A percentile compares a stretch with the other conserved stretches of the same genome.
phyloP scores from a whole-genome alignment of 805 yeast species.

The Helenozyma baotianmanensis region DNA sequence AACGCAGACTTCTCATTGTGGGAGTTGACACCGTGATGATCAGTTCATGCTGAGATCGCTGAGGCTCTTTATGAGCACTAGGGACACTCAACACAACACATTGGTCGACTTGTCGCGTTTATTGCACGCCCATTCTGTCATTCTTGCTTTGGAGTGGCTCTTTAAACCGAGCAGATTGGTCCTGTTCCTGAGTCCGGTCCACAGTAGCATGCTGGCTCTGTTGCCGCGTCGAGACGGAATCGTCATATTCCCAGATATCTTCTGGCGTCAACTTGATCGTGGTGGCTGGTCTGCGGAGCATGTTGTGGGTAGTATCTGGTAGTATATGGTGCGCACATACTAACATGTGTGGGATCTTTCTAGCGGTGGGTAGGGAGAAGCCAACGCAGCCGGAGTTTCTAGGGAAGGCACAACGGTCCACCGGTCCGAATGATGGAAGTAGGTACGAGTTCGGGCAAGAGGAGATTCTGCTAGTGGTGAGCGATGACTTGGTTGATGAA shows the following conservation, averaged over 20 bases:
- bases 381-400: background rate
- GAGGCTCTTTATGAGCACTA: too few species aligned
- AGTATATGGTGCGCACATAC: too few species aligned
- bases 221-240: slow-evolving; percentile 16
- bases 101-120: too few species aligned
- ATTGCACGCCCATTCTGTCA: slow-evolving; percentile 14
- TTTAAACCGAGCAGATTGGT: slow-evolving; percentile 11
- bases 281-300: slow-evolving; percentile 73
- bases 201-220: slow-evolving; percentile 8
- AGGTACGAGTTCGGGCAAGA: slow-evolving; percentile 2
- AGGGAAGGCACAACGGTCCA: too few species aligned
- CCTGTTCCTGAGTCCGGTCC: slow-evolving; percentile 12
- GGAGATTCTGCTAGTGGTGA: slow-evolving; percentile 7
- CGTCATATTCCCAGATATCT: slow-evolving; percentile 53
- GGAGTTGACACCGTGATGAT: too few species aligned
- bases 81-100: too few species aligned
- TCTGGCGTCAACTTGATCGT: slow-evolving; percentile 62
- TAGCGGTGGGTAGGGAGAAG: slow-evolving; percentile 1
- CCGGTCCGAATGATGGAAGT: too few species aligned
- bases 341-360: slow-evolving; percentile 16
- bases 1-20: too few species aligned
- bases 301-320: too few species aligned
- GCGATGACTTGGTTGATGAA: slow-evolving; percentile 4
- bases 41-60: too few species aligned
- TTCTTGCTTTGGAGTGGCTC: slow-evolving; percentile 14